Conservation (phyloP, 108 stramenopile species). For the Asterionellopsis glacialis region DNA sequence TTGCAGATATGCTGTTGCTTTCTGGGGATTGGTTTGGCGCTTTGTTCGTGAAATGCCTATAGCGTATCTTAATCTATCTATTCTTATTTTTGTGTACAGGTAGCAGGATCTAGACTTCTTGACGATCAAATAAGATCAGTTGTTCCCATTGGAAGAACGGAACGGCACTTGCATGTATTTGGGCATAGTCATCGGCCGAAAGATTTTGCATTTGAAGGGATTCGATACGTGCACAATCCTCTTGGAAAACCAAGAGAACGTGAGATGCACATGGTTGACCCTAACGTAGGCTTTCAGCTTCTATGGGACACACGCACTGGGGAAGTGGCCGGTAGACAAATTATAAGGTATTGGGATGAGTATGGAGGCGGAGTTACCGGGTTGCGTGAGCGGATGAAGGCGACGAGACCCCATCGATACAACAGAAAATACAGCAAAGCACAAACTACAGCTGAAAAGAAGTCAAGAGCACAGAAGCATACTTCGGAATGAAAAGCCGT, state of each 20-base stretch:
- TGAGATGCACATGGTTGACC: constrained; percentile 41
- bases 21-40: too few relatives aligned
- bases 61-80: too few relatives aligned
- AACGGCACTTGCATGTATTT: constrained; percentile 46
- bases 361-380: constrained; percentile 42
- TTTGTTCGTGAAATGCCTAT: too few relatives aligned
- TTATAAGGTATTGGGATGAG: constrained; percentile 65
- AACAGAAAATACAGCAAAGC: too few relatives aligned
- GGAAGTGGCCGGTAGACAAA: constrained; percentile 11
- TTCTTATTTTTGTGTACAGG: not conserved
- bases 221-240: constrained; percentile 63
- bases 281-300: constrained; percentile 37
- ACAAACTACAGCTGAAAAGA: too few relatives aligned
- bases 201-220: constrained; percentile 46
- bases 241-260: constrained; percentile 57
- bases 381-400: constrained; percentile 26
- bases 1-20: too few relatives aligned
- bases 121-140: constrained; percentile 52
- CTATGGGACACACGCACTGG: constrained; percentile 34
- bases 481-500: too few relatives aligned
- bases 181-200: constrained; percentile 67
- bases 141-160: not conserved
- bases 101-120: constrained; percentile 39
- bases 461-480: too few relatives aligned
- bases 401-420: too few relatives aligned